Conservation (phyloP, 495 filamentous ascomycete genomes). For the Rostrohypoxylon terebratum region DNA sequence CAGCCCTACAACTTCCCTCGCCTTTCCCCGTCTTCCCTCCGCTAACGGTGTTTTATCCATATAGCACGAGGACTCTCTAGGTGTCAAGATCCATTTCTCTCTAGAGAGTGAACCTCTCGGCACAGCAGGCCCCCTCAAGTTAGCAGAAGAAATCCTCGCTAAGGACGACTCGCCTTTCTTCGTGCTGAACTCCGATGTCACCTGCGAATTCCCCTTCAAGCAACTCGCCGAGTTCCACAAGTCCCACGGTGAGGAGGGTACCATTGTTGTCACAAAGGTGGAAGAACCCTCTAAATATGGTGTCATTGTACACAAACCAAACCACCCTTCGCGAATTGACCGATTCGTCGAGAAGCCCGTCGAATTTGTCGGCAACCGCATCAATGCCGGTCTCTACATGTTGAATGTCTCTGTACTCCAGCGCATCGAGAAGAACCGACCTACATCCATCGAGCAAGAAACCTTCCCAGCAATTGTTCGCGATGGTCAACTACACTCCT, state of each 20-base stretch:
- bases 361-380: constrained; percentile 98
- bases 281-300: constrained; percentile 99
- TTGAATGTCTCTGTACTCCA: constrained; percentile 91
- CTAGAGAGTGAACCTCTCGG: constrained; percentile 96
- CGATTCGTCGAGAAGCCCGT: constrained; percentile 99
- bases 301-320: constrained; percentile 97
- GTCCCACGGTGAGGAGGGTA: constrained; percentile 92
- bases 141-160: constrained; percentile 91
- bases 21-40: background rate
- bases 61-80: constrained; percentile 91
- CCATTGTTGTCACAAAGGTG: constrained; percentile 99
- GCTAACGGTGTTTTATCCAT: constrained; percentile 25
- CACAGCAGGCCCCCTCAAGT: constrained; percentile 94
- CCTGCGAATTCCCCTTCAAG: constrained; percentile 97
- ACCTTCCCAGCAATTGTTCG: constrained; percentile 95
- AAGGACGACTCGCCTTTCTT: constrained; percentile 97
- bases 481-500: constrained; percentile 95
- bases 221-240: constrained; percentile 92
- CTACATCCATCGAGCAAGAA: constrained; percentile 99
- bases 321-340: constrained; percentile 92
- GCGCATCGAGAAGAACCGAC: constrained; percentile 90
- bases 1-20: constrained; percentile 20
- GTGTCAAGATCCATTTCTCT: constrained; percentile 94
- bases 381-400: constrained; percentile 99
- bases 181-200: constrained; percentile 98